A percentile compares a stretch with the other conserved stretches of the same genome.
phyloP scores from a whole-genome alignment of 305 asterid species.

The Ilex paraguariensis region DNA sequence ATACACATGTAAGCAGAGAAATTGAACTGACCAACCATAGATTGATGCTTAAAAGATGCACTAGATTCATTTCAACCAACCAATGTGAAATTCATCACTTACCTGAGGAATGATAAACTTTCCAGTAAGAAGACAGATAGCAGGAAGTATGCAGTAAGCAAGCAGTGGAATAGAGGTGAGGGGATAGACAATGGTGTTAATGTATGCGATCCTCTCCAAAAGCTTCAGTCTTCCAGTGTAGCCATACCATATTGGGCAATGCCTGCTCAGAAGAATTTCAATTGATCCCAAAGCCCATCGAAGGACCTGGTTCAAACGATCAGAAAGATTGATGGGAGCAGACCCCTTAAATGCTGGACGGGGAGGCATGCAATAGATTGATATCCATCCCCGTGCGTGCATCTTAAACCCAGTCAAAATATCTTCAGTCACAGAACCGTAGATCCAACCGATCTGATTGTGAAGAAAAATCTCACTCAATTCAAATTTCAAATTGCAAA shows the following conservation, averaged over 20 bases:
- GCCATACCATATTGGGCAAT: slow-evolving; percentile 76
- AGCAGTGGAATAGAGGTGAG: slow-evolving; percentile 59
- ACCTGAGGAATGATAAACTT: slow-evolving; percentile 68
- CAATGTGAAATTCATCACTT: slow-evolving; percentile 1
- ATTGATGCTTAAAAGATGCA: too few relatives aligned
- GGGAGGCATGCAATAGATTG: slow-evolving; percentile 66
- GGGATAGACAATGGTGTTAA: slow-evolving; percentile 66
- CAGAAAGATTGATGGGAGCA: slow-evolving; percentile 69
- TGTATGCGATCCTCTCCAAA: slow-evolving; percentile 57
- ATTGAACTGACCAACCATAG: neutral
- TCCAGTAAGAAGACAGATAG: slow-evolving; percentile 60
- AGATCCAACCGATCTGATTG: slow-evolving; percentile 66
- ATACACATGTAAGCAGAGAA: too few relatives aligned
- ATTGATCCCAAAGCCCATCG: slow-evolving; percentile 73
- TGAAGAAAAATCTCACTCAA: slow-evolving; percentile 4
- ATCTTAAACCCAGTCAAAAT: slow-evolving; percentile 67
- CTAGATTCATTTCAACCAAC: neutral
- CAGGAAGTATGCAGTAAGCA: slow-evolving; percentile 59
- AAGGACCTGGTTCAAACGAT: slow-evolving; percentile 67
- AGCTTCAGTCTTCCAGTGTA: slow-evolving; percentile 48
- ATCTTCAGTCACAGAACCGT: slow-evolving; percentile 69
- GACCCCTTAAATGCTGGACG: slow-evolving; percentile 76
- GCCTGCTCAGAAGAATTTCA: slow-evolving; percentile 64
- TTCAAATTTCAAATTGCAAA: slow-evolving; percentile 3
- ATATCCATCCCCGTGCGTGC: slow-evolving; percentile 74